Conservation (phyloP, 2,329 filamentous ascomycete genomes). For the Diaporthe sp. region DNA sequence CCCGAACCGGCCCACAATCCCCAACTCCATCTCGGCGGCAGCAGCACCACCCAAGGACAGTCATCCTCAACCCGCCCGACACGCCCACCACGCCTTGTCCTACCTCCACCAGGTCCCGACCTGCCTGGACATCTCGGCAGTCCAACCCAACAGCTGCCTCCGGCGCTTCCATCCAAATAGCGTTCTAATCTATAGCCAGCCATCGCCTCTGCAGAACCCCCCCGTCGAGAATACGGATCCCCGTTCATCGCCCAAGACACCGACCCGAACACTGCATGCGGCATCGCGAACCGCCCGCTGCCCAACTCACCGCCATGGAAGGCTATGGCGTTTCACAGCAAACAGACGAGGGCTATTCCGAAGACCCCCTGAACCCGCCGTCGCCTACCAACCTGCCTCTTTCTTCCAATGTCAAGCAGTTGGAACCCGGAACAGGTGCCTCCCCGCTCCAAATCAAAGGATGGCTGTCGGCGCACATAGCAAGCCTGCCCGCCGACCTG, state of each 20-base stretch:
- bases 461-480: constrained; percentile 65
- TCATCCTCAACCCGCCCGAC: constrained; percentile 25
- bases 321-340: constrained; percentile 55
- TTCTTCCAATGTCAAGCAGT: constrained; percentile 45
- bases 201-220: constrained; percentile 13
- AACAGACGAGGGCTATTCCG: constrained; percentile 90
- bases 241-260: background rate
- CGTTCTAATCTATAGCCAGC: background rate
- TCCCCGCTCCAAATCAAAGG: constrained; percentile 37
- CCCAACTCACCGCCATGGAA: constrained; percentile 43
- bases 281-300: constrained; percentile 43
- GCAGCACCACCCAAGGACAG: constrained; percentile 2
- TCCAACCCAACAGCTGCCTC: constrained; percentile 4
- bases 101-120: constrained; percentile 16
- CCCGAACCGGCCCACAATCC: background rate
- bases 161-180: background rate
- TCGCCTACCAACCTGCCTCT: constrained; percentile 50
- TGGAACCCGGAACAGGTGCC: constrained; percentile 16
- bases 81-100: constrained; percentile 9
- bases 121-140: background rate
- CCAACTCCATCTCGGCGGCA: background rate
- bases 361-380: constrained; percentile 71
- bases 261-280: constrained; percentile 23
- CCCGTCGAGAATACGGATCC: background rate
- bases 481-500: constrained; percentile 62